Base-by-base conservation (phyloP, 2,329 filamentous ascomycete genomes). In the Calonectria fujianensis region DNA sequence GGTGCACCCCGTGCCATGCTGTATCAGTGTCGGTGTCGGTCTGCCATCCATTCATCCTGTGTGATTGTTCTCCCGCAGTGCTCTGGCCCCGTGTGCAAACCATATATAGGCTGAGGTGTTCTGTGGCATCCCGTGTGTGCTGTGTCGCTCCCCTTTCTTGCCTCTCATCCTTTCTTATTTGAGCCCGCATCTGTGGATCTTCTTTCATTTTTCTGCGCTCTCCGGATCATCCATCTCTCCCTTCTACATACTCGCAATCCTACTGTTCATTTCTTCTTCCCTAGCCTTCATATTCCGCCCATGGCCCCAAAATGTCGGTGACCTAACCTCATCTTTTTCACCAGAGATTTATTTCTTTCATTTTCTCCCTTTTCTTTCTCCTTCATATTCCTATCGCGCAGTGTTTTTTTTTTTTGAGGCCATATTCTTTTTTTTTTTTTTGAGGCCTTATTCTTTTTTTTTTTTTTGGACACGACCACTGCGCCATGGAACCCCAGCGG, bases 401-500 rank as follows among this genome's bases (percentile, higher is more conserved):
- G 37, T 32, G n/a, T 39, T 27, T n/a, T 10, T 24, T 24, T 2
- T 48, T 64, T 65, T 45, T 4, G 24, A 20, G 8, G 61, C 29
- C 18, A 41, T 63, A 45, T 27, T 24, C 7, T 11, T 18, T 41
- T 63, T n/a, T 64, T 32, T 11, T 35, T 63, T 29, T 35, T 41
- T 8, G 24, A 41, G 14, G 61, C 27, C 18, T 32, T 64, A 48
- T 29, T 27, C n/a, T n/a, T n/a, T n/a, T 63, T 45, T 35, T 39
- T 29, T n/a, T 18, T 24, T 50, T 65, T 50, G 24, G 41, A 50
- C 29, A 18, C 57, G 65, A 54, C 16, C 65, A 27, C 50, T 72
- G 65, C 71, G 66, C 48, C 64, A 52, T 68, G 39, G 59, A 48
- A n/a, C 45, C 70, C 48, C 71, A 67, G 68, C 70, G 77, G 70